Evolutionary conservation across 2,329 filamentous ascomycete genomes (phyloP).

Genomic region (Xylaria sp.): DNA sequence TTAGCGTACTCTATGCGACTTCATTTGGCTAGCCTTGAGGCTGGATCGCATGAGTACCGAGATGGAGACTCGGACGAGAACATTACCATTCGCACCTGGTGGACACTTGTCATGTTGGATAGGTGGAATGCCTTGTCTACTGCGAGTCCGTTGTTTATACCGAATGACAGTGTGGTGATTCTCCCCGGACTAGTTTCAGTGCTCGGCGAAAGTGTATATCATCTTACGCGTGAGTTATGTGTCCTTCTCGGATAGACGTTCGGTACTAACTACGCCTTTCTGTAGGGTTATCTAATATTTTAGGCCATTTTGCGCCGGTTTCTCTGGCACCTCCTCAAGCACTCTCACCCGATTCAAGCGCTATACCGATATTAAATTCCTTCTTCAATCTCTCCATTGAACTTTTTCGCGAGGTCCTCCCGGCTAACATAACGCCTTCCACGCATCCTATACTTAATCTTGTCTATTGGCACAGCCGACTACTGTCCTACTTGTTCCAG

Average conservation of each 20-base stretch:
- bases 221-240: slow-evolving; percentile 69
- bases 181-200: slow-evolving; percentile 68
- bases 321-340: slow-evolving; percentile 57
- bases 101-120: slow-evolving; percentile 76
- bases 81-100: slow-evolving; percentile 74
- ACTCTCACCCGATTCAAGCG: slow-evolving; percentile 55
- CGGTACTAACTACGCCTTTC: slow-evolving; percentile 12
- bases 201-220: slow-evolving; percentile 72
- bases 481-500: slow-evolving; percentile 71
- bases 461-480: slow-evolving; percentile 75
- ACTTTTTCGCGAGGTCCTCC: slow-evolving; percentile 73
- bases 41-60: slow-evolving; percentile 58
- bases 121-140: slow-evolving; percentile 78
- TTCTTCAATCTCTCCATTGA: slow-evolving; percentile 70
- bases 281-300: slow-evolving; percentile 66
- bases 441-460: slow-evolving; percentile 70
- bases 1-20: slow-evolving; percentile 74
- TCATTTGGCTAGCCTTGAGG: slow-evolving; percentile 57
- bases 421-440: slow-evolving; percentile 63
- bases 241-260: background rate
- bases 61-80: slow-evolving; percentile 65
- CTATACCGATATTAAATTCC: slow-evolving; percentile 58
- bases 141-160: slow-evolving; percentile 70
- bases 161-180: slow-evolving; percentile 69
- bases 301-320: slow-evolving; percentile 65